Evolutionary conservation across 768 basidiomycete species (phyloP), one percentile per base, ranked within the genome.

Genomic region (Trichaptum fuscoviolaceum): DNA sequence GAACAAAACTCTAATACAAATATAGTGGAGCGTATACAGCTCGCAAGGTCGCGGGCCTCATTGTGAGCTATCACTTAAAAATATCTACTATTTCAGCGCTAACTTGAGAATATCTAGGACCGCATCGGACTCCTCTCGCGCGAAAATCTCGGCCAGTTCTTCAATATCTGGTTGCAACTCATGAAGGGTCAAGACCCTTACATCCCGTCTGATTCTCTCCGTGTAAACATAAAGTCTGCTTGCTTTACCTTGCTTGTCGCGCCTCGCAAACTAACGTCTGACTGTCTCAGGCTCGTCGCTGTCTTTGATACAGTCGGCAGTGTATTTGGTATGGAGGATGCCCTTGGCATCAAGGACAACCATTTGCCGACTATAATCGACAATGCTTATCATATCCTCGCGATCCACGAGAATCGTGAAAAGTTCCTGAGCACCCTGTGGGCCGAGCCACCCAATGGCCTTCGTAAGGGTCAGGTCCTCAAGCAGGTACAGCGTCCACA

Each of bases 301-400:
- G 65, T 73, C 12, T 77, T 69, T 66, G 72, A 73, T 63, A 73
- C 73, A 4, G 75, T 76, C 20, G 69, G 67, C 4, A 67, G 61
- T 15, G 62, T 69, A 57, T 68, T n/a, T 24, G 30, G 59, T 17
- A 58, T 61, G 34, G 63, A 58, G 26, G 64, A 68, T 64, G 59
- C 66, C 26, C 58, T 73, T 27, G 62, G 60, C 60, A 73, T 73
- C 57, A 61, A 67, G 18, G 72, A 73, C 61, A 71, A 62, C 20
- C 65, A 60, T 12, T 63, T 72, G 60, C 67, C 70, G 27, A 59
- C 65, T 8, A 67, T 61, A 10, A 66, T 76, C 15, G 65, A 70
- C 3, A 35, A 62, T 18, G 73, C 72, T 0, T 66, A 72, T n/a
- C 76, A 77, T 63, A 73, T 72, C 6, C n/a, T 77, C 23, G 66